Percentiles rank a stretch among this genome's conserved stretches.
These are phyloP conservation scores for Talaromyces sp. DNA, from an alignment of 2,329 filamentous ascomycete species.

Conservation along the genomic window DNA sequence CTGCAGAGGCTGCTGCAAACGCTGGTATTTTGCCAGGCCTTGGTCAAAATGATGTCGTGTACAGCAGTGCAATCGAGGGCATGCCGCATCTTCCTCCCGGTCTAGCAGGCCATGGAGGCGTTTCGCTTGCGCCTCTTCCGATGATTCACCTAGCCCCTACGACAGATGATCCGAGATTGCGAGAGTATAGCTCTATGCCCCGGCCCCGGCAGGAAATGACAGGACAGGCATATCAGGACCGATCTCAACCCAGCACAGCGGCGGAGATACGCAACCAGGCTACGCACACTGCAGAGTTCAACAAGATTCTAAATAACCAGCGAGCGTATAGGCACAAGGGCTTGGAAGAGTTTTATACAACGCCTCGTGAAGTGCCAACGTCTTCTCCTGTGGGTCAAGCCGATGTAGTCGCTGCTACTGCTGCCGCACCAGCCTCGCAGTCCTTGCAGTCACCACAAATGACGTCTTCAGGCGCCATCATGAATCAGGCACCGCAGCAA, in stretches of 20 bases:
- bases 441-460: slow-evolving; percentile 42
- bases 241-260: slow-evolving; percentile 71
- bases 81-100: slow-evolving; percentile 69
- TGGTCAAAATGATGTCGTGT: slow-evolving; percentile 82
- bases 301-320: slow-evolving; percentile 77
- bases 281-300: slow-evolving; percentile 85
- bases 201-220: slow-evolving; percentile 86
- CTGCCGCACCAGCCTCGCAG: slow-evolving; percentile 36
- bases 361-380: slow-evolving; percentile 73
- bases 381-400: slow-evolving; percentile 38
- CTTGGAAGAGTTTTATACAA: slow-evolving; percentile 76
- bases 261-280: slow-evolving; percentile 82
- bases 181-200: slow-evolving; percentile 80
- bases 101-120: slow-evolving; percentile 66
- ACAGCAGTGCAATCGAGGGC: slow-evolving; percentile 72
- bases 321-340: slow-evolving; percentile 77
- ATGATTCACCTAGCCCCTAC: slow-evolving; percentile 81
- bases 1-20: slow-evolving; percentile 62
- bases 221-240: slow-evolving; percentile 83
- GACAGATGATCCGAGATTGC: slow-evolving; percentile 71
- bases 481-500: slow-evolving; percentile 26
- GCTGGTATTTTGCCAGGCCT: slow-evolving; percentile 60
- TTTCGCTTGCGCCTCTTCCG: slow-evolving; percentile 66
- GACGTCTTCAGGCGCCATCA: slow-evolving; percentile 27
- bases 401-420: slow-evolving; percentile 34